phyloP scores from a whole-genome alignment of 768 basidiomycete species.

The Tulasnella sp. region DNA sequence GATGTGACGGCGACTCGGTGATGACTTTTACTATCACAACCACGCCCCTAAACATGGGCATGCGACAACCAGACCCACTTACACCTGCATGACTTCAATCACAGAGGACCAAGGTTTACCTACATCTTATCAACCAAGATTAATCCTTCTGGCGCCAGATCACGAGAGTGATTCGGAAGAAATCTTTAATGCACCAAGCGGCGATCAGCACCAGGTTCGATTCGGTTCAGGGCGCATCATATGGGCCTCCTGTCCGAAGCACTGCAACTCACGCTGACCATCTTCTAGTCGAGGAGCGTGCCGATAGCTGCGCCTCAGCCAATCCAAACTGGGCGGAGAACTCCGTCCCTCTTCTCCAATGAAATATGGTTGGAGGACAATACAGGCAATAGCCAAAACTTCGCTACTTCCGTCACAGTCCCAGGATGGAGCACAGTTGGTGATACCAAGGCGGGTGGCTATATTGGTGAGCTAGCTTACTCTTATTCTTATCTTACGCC shows the following conservation, averaged over 20 bases:
- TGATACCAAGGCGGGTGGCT: constrained; percentile 23
- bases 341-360: constrained; percentile 11
- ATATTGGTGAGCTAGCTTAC: constrained; percentile 15
- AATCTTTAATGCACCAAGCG: background rate
- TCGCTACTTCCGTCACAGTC: constrained; percentile 14
- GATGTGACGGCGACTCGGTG: background rate
- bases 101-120: constrained; percentile 15
- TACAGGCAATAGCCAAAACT: constrained; percentile 8
- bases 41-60: background rate
- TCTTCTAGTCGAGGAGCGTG: constrained; percentile 3
- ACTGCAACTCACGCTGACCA: background rate
- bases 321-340: background rate
- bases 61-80: background rate
- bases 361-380: constrained; percentile 24
- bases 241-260: background rate
- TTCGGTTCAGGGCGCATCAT: background rate
- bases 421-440: constrained; percentile 23
- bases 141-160: constrained; percentile 1
- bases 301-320: constrained; percentile 16
- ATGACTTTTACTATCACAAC: background rate
- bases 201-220: constrained; percentile 1
- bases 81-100: constrained; percentile 7
- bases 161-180: constrained; percentile 16
- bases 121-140: constrained; percentile 12
- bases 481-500: constrained; percentile 4